Evolutionary conservation across 768 basidiomycete species (phyloP), one percentile per base, ranked within the genome.

Genomic region (Amanita muscaria): DNA sequence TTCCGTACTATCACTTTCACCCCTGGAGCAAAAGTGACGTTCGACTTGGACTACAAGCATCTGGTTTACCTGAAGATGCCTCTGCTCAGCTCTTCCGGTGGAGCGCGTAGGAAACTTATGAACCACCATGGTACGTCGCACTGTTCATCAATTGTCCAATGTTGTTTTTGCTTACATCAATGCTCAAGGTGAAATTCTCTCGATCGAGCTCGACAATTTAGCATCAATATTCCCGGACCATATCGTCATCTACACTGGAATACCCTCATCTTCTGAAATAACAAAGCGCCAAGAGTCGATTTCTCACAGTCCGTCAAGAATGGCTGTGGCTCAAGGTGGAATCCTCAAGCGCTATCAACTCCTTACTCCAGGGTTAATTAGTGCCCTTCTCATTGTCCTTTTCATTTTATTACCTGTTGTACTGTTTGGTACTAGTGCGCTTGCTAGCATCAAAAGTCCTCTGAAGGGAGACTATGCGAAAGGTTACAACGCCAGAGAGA

Each of bases 311-410:
- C n/a, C n/a, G n/a, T n/a, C n/a, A n/a, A n/a, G n/a, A n/a, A n/a
- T n/a, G n/a, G n/a, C n/a, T n/a, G n/a, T n/a, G n/a, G n/a, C n/a
- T n/a, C n/a, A 64, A 6, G 76, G 73, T 18, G 82, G 84, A 8
- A 78, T 88, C 44, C 70, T 89, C 21, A 72, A 79, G 49, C 75
- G 69, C 25, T 88, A 88, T 60, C 85, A 88, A 56, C 71, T 88
- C 36, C 74, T 89, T 38, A 86, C 85, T 0, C 83, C 88, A 1
- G 82, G 72, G 1, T 69, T 90, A 38, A 85, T 89, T 60, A 72
- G 70, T 3, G 59, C 69, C 5, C 70, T 89, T 14, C 70, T 88
- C 39, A 61, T 88, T 35, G 63, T 65, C 0, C 66, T 88, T 55
- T 83, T 87, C 59, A 55, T 87, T 40, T 65, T 86, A 10, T 55